These are phyloP conservation scores for Lodderomyces oxycetoniae DNA, from an alignment of 1,139 yeast species.

Conservation along the genomic window DNA sequence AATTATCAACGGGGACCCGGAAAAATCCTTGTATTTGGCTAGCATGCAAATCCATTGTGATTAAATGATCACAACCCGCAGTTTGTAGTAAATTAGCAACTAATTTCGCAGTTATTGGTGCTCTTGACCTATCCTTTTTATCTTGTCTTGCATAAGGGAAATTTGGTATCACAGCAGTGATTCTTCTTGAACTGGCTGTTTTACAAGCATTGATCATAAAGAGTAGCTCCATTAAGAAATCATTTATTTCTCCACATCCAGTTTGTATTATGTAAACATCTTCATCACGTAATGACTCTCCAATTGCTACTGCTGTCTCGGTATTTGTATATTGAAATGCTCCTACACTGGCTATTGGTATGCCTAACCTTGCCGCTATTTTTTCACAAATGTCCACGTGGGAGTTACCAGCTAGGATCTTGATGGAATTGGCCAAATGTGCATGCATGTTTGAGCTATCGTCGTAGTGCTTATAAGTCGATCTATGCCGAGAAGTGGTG, in stretches of 20 bases:
- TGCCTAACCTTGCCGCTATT: slow-evolving; percentile 58
- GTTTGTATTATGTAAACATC: slow-evolving; percentile 90
- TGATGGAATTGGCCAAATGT: slow-evolving; percentile 56
- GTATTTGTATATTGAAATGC: slow-evolving; percentile 72
- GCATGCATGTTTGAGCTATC: slow-evolving; percentile 10
- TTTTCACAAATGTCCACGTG: slow-evolving; percentile 76
- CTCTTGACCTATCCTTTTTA: slow-evolving; percentile 91
- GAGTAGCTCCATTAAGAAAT: slow-evolving; percentile 77
- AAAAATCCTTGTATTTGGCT: slow-evolving; percentile 97
- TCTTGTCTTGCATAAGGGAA: slow-evolving; percentile 98
- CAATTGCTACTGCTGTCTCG: slow-evolving; percentile 88
- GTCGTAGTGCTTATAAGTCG: no score
- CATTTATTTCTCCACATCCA: slow-evolving; percentile 85
- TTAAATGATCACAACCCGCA: slow-evolving; percentile 95
- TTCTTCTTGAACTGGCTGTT: slow-evolving; percentile 90
- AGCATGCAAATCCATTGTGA: slow-evolving; percentile 96
- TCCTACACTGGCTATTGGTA: slow-evolving; percentile 56
- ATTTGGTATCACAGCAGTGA: slow-evolving; percentile 92
- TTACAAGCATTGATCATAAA: slow-evolving; percentile 95
- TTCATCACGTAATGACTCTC: slow-evolving; percentile 95
- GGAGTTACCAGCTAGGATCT: slow-evolving; percentile 82
- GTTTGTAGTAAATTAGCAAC: slow-evolving; percentile 94
- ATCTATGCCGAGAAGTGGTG: no score
- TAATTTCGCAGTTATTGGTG: slow-evolving; percentile 94
- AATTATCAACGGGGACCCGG: slow-evolving; percentile 91